Evolutionary conservation across 345 rosid species (phyloP).

Genomic region (Eucalyptus guilfoylei): DNA sequence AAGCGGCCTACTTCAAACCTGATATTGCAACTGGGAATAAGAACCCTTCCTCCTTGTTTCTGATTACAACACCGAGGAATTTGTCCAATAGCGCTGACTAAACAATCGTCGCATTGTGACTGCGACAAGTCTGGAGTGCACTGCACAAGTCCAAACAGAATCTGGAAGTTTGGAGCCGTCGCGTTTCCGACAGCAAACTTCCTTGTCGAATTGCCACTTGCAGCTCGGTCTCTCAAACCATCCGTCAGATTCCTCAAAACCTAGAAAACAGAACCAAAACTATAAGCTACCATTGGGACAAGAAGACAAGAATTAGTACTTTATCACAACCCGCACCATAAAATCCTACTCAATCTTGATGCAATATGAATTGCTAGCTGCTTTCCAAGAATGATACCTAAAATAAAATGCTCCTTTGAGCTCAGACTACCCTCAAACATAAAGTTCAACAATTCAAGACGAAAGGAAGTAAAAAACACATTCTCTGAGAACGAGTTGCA

Average conservation of each 20-base stretch:
- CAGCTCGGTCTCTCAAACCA: not conserved
- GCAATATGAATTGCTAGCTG: not conserved
- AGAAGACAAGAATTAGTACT: not conserved
- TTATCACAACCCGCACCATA: not conserved
- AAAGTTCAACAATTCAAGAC: not conserved
- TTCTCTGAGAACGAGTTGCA: too few relatives aligned
- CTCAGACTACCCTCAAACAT: not conserved
- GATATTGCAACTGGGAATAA: too few relatives aligned
- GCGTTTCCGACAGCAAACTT: not conserved
- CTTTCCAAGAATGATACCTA: not conserved
- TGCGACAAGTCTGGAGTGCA: not conserved
- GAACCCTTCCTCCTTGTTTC: not conserved
- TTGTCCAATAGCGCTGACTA: not conserved
- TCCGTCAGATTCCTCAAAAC: not conserved
- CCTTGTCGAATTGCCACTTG: not conserved
- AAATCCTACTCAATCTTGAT: not conserved
- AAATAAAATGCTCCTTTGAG: not conserved
- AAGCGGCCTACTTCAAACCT: too few relatives aligned
- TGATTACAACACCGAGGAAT: not conserved
- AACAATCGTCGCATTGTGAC: not conserved
- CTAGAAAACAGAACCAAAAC: not conserved
- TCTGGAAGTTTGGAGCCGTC: not conserved
- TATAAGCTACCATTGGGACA: not conserved
- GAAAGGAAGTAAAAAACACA: not conserved
- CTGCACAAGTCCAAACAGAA: not conserved